phyloP scores from a whole-genome alignment of 2,329 filamentous ascomycete genomes.

The Claviceps humidiphila region DNA sequence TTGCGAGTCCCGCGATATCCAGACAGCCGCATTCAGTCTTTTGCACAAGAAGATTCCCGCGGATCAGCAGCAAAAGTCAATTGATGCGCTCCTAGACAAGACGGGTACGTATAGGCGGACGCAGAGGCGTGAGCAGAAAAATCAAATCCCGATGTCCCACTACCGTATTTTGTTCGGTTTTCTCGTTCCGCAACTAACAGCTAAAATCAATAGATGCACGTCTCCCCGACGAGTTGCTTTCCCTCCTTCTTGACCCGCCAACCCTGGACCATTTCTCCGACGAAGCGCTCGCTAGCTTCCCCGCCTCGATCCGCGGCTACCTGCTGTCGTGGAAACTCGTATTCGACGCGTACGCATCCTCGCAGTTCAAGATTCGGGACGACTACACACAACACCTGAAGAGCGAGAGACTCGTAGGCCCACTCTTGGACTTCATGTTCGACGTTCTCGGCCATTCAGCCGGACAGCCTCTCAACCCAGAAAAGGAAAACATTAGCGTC shows the following conservation, averaged over 20 bases:
- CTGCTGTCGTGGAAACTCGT: conserved; percentile 80
- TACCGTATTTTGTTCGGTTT: background rate
- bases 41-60: conserved; percentile 69
- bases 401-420: conserved; percentile 51
- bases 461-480: conserved; percentile 59
- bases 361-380: conserved; percentile 69
- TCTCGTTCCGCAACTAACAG: background rate
- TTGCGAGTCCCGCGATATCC: conserved; percentile 60
- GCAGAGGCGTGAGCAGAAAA: background rate
- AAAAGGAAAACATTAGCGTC: conserved; percentile 48
- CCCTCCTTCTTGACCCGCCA: conserved; percentile 67
- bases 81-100: conserved; percentile 64
- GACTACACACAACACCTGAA: conserved; percentile 74
- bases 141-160: too few relatives aligned
- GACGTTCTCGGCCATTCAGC: conserved; percentile 71
- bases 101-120: conserved; percentile 25
- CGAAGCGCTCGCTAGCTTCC: conserved; percentile 54
- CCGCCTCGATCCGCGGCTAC: conserved; percentile 60
- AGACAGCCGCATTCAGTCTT: conserved; percentile 67
- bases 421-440: conserved; percentile 67
- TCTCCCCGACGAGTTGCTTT: conserved; percentile 74
- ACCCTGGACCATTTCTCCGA: conserved; percentile 54
- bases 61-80: conserved; percentile 66
- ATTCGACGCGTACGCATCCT: conserved; percentile 69
- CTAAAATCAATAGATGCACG: conserved; percentile 35